Evolutionary conservation across 768 basidiomycete species (phyloP).

Genomic region (Pleurotus djamor): DNA sequence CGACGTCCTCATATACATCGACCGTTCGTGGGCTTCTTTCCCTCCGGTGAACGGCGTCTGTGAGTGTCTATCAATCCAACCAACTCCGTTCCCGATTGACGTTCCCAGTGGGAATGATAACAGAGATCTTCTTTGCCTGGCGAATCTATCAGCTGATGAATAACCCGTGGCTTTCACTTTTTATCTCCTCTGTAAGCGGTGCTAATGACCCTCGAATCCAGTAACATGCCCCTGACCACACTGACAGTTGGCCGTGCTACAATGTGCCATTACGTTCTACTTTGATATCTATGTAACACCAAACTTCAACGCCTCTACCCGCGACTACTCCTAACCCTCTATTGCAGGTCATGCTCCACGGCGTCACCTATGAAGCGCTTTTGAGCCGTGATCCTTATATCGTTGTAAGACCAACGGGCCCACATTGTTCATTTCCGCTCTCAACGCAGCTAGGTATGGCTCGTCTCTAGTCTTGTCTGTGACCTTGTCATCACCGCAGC

Average conservation of each 20-base stretch:
- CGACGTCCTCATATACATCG: slow-evolving; percentile 5
- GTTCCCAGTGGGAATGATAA: neutral
- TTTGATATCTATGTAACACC: neutral
- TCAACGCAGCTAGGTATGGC: slow-evolving; percentile 10
- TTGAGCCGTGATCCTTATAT: neutral
- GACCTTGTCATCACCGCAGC: slow-evolving; percentile 12
- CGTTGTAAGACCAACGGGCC: neutral
- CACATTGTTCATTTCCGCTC: neutral
- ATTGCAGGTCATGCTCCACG: neutral
- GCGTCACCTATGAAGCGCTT: neutral
- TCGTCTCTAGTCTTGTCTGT: slow-evolving; percentile 6
- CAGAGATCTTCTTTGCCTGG: slow-evolving; percentile 14
- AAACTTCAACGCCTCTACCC: neutral
- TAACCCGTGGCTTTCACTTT: slow-evolving; percentile 4
- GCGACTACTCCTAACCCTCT: neutral
- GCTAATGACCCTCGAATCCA: neutral
- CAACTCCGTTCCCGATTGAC: neutral
- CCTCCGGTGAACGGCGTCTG: neutral
- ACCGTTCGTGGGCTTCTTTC: slow-evolving; percentile 11
- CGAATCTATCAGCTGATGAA: slow-evolving; percentile 6
- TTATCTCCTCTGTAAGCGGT: neutral
- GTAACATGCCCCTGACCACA: neutral
- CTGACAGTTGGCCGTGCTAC: neutral
- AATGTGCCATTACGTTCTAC: neutral
- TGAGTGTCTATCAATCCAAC: slow-evolving; percentile 7